phyloP scores from a whole-genome alignment of 441 rosid genomes.

The Brassica hybrid region DNA sequence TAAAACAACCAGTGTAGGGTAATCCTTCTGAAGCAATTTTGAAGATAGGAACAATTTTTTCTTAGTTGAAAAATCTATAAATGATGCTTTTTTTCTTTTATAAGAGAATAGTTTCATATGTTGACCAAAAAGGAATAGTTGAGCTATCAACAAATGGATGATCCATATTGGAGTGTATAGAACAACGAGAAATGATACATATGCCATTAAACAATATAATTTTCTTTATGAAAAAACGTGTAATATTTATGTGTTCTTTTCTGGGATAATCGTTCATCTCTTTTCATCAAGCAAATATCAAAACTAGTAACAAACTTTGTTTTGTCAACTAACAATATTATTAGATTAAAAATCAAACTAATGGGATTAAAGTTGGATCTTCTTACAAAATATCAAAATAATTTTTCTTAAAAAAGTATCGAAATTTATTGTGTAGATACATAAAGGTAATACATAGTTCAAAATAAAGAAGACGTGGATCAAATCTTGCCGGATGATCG shows the following conservation, averaged over 20 bases:
- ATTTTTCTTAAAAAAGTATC: background rate
- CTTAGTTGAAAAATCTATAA: background rate
- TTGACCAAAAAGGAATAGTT: constrained; percentile 3
- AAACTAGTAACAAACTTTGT: too few species aligned
- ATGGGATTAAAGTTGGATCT: background rate
- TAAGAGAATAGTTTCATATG: background rate
- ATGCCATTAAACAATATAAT: background rate
- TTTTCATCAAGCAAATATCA: background rate
- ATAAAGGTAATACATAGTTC: constrained; percentile 1
- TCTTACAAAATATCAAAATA: background rate
- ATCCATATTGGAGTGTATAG: too few species aligned
- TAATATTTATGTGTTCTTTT: background rate
- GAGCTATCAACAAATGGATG: background rate
- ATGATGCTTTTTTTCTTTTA: background rate
- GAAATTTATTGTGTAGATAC: background rate
- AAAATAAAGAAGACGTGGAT: constrained; percentile 24
- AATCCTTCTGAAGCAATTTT: background rate
- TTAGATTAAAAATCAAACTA: background rate
- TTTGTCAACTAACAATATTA: background rate
- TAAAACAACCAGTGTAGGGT: background rate
- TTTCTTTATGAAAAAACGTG: background rate
- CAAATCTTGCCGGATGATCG: constrained; percentile 24
- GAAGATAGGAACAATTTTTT: background rate
- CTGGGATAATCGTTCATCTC: background rate
- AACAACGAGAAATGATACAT: background rate